A percentile compares a stretch with the other conserved stretches of the same genome.
Evolutionary conservation across 139 green algal species (phyloP).

Genomic region (Deuterostichococcus epilithicus): DNA sequence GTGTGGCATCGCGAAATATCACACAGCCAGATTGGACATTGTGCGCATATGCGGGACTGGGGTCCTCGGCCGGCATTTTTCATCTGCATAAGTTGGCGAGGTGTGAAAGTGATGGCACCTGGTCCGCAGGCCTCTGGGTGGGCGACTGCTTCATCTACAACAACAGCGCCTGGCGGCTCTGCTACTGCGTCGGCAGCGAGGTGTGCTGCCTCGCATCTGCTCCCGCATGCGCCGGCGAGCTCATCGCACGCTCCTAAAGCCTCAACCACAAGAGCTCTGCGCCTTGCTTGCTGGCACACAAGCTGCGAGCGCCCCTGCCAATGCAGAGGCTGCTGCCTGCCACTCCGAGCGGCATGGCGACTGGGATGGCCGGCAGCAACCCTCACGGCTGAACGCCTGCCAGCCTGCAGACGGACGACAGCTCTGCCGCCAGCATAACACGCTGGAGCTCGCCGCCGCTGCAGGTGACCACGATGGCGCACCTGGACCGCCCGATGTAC

Average conservation of each 20-base stretch:
- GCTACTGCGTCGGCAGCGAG: conserved; percentile 97
- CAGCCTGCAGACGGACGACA: too few species aligned
- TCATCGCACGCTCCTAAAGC: too few species aligned
- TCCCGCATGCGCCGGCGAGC: conserved; percentile 12
- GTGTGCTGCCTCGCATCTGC: neutral
- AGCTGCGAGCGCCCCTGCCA: too few species aligned
- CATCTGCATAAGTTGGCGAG: conserved; percentile 2
- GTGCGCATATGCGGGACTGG: too few species aligned
- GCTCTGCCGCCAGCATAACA: too few species aligned
- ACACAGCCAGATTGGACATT: conserved; percentile 5
- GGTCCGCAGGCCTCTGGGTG: conserved; percentile 58
- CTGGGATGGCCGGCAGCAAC: too few species aligned
- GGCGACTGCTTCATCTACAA: conserved; percentile 99
- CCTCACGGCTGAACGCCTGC: too few species aligned
- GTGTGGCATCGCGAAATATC: neutral
- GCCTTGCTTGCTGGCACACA: too few species aligned
- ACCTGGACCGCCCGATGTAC: conserved; percentile 96
- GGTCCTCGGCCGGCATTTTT: neutral
- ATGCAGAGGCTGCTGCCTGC: too few species aligned
- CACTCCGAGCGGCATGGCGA: too few species aligned
- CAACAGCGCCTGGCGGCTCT: conserved; percentile 93
- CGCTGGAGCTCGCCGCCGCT: too few species aligned
- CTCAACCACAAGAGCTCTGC: too few species aligned
- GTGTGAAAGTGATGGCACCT: conserved; percentile 36
- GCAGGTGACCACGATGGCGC: conserved; percentile 89